Conservation (phyloP, 1,284 basidiomycete species). For the Ganoderma sp. region DNA sequence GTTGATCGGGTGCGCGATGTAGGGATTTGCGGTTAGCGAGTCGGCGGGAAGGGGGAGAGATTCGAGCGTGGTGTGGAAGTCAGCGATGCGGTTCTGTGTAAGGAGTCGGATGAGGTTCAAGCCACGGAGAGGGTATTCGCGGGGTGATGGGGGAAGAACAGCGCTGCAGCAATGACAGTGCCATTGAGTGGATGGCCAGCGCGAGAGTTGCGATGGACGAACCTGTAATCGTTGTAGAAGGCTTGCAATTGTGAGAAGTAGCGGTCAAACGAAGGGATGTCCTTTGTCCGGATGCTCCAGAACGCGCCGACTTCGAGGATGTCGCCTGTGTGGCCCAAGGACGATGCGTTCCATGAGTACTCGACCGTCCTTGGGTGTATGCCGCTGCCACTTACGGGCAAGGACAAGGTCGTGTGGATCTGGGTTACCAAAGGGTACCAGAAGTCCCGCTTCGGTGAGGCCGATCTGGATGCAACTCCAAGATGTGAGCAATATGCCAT, state of each 20-base stretch:
- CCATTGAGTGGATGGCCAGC: neutral
- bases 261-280: constrained; percentile 92
- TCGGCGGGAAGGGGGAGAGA: constrained; percentile 83
- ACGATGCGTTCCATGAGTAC: constrained; percentile 1
- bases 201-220: constrained; percentile 24
- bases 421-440: constrained; percentile 66
- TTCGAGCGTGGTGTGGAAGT: constrained; percentile 99
- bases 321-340: constrained; percentile 67
- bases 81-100: constrained; percentile 95
- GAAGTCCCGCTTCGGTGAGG: constrained; percentile 77
- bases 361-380: neutral
- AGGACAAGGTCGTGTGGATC: constrained; percentile 68
- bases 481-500: neutral
- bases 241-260: constrained; percentile 93
- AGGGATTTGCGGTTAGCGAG: constrained; percentile 76
- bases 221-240: constrained; percentile 92
- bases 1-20: constrained; percentile 86
- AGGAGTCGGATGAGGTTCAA: constrained; percentile 94
- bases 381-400: constrained; percentile 51
- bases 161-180: constrained; percentile 50
- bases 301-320: constrained; percentile 96
- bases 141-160: constrained; percentile 79
- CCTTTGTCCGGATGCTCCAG: constrained; percentile 87
- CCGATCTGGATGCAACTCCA: constrained; percentile 61
- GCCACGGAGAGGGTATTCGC: constrained; percentile 89